Base-by-base conservation (phyloP, 2,329 filamentous ascomycete species). In the Paecilomyces fulvus region DNA sequence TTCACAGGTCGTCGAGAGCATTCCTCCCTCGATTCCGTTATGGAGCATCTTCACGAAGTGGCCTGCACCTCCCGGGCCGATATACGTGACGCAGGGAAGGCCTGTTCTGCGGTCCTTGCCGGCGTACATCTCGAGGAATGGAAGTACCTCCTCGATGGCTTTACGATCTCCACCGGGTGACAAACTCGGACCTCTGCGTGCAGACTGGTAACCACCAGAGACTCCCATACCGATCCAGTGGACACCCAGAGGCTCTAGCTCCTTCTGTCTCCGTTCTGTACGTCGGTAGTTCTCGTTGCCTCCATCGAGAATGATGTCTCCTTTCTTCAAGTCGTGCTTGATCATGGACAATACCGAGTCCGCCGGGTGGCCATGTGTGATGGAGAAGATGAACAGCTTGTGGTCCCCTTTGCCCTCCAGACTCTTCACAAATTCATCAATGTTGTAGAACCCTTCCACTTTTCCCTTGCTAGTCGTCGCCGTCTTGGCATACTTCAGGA, bases 21-120 rank as follows among this genome's bases (percentile, higher is more conserved):
- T 87, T 1, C 84, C 86, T 59, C 88, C 84, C 65, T 89, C 86
- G 58, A 89, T 88, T 1, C 85, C 86, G 60, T 89, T 88, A 66
- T 89, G 86, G 3, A 88, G 79, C 85, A 89, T 89, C 74, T 90
- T 89, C 46, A 88, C 84, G 64, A 85, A 89, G 67, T 89, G 86
- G 0, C 86, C 86, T 1, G 81, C 79, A 1, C 86, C 85, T 0
- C 81, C 81, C 1, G 80, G 79, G 0, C 86, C 86, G 51, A 86
- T 77, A 25, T 78, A 75, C 0, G 74, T 80, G 0, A 86, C 83
- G 61, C 85, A 89, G 0, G 84, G 78, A 10, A 75, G 78, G 0
- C 82, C 83, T 3, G 81, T 73, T 57, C 69, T 70, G 33, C 73
- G 72, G 55, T 85, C 84, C 63, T 85, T 87, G 0, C 85, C 85